Conservation (phyloP, 2,329 filamentous ascomycete genomes). For the Tolypocladium pustulatum region DNA sequence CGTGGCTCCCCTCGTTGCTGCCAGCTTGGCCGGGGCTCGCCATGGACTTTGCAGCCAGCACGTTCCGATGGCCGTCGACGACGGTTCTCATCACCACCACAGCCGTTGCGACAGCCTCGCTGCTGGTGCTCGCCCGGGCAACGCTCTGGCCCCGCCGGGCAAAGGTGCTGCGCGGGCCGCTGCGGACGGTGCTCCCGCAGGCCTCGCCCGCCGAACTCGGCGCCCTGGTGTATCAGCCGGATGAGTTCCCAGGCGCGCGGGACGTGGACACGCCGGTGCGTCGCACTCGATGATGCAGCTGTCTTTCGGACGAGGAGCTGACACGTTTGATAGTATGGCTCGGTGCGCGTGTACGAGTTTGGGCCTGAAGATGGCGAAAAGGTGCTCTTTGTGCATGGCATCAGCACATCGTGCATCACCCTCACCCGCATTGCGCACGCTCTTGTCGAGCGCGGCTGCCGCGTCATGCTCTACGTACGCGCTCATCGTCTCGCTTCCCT, state of each 20-base stretch:
- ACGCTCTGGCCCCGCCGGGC: constrained; percentile 29
- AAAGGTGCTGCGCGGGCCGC: constrained; percentile 32
- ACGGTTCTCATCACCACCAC: constrained; percentile 27
- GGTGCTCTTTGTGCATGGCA: constrained; percentile 71
- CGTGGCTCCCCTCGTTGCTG: background rate
- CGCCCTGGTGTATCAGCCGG: constrained; percentile 47
- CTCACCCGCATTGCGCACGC: constrained; percentile 55
- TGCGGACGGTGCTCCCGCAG: constrained; percentile 27
- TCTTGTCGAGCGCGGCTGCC: constrained; percentile 58
- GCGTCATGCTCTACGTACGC: constrained; percentile 67
- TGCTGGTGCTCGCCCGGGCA: constrained; percentile 23
- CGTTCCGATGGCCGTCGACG: constrained; percentile 10
- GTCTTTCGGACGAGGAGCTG: background rate
- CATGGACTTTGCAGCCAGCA: constrained; percentile 18
- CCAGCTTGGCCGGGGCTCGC: background rate
- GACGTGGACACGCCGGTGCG: constrained; percentile 58
- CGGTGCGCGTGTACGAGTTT: constrained; percentile 72
- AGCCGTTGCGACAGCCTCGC: constrained; percentile 27
- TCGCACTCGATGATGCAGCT: background rate
- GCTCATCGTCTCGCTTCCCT: constrained; percentile 3
- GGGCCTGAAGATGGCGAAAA: constrained; percentile 64
- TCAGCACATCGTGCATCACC: constrained; percentile 71
- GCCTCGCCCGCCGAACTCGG: constrained; percentile 25
- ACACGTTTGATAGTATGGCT: constrained; percentile 47
- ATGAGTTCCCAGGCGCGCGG: constrained; percentile 60